Base-by-base conservation (phyloP, 306 rosid genomes). In the Hippophae gyantsensis region DNA sequence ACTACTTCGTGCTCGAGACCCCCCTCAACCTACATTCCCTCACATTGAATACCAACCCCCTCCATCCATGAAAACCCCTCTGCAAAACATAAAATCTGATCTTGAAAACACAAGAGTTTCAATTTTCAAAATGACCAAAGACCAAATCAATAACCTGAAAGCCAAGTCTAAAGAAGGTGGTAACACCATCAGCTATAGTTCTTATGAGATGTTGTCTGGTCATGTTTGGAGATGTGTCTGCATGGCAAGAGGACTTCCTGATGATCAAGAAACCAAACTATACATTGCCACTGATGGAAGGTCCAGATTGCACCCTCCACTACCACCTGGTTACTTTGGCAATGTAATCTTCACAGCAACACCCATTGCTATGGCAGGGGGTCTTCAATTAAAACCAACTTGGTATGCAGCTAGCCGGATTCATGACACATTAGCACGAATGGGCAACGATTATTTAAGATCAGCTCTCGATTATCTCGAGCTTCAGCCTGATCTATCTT, bases 261-360 rank as follows among this genome's bases (percentile, higher is more conserved):
- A 74, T 4, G 92, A 81, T 60, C 97, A 86, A 66, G 89, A 79
- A 8, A 78, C 87, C 9, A 86, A 80, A 43, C 47, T 89, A 52
- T 79, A 81, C 67, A 74, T 89, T 38, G 89, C 89, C 13, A 83
- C 86, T 2, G 94, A 86, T 66, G 95, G 94, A 55, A 60, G 97
- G 75, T 43, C 86, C 14, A 84, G 94, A 66, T 50, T 90, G 69
- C 76, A 63, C 25, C 97, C 97, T 3, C 76, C 73, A 1, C 89
- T 84, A 25, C 95, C 95, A 43, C 81, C 75, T 0, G 93, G 97
- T 9, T 89, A 84, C 70, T 89, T 86, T 13, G 97, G 93, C 58
- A 86, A 89, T 42, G 95, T 78, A 56, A 80, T 84, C 8, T 84
- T 84, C 73, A 79, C 87, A 0, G 64, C 89, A 41, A 78, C 93